phyloP scores from a whole-genome alignment of 208 protist genomes.

The Leptomonas seymouri region DNA sequence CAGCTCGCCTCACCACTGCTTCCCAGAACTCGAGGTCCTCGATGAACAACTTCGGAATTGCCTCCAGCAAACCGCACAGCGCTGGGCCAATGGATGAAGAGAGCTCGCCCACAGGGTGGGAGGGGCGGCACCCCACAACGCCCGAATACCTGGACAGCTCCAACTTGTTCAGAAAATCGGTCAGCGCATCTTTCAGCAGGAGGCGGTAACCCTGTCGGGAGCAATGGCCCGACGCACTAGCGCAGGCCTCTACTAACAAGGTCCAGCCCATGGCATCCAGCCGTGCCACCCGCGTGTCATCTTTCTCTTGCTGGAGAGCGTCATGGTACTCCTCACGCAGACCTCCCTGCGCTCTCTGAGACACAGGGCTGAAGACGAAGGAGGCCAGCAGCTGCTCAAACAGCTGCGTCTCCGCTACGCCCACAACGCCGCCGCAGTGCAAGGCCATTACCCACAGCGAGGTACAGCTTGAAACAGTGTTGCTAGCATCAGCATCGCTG shows the following conservation, averaged over 20 bases:
- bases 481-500: too few relatives aligned
- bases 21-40: conserved; percentile 47
- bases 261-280: conserved; percentile 45
- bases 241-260: conserved; percentile 45
- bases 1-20: conserved; percentile 30
- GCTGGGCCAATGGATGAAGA: not conserved
- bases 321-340: not conserved
- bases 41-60: conserved; percentile 44
- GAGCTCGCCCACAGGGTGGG: too few relatives aligned
- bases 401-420: conserved; percentile 59
- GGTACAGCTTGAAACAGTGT: too few relatives aligned
- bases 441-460: conserved; percentile 50
- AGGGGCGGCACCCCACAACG: not conserved
- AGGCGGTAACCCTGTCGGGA: conserved; percentile 11
- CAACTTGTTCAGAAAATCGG: conserved; percentile 15
- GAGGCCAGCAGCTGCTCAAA: conserved; percentile 64
- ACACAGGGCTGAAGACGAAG: conserved; percentile 30
- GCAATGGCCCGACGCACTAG: conserved; percentile 28
- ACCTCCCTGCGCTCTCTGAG: not conserved
- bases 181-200: conserved; percentile 6
- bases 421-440: conserved; percentile 48
- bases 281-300: not conserved
- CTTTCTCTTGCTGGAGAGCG: not conserved
- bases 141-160: too few relatives aligned
- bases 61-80: conserved; percentile 49